Conservation (phyloP, 495 filamentous ascomycete genomes). For the Thozetella sp. region DNA sequence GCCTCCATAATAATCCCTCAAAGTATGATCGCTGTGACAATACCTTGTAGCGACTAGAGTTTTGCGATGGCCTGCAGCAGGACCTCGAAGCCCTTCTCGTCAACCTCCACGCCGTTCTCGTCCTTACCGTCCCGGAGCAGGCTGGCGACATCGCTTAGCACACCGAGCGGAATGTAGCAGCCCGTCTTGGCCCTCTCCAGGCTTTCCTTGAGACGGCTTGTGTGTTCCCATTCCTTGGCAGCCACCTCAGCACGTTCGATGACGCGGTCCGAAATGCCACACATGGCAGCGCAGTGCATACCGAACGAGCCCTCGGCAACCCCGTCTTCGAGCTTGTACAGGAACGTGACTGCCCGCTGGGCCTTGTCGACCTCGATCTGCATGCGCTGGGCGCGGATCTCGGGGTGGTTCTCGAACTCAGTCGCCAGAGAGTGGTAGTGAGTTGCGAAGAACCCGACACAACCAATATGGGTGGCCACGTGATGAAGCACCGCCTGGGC, state of each 20-base stretch:
- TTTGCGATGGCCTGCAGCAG: conserved; percentile 76
- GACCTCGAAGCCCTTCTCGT: conserved; percentile 64
- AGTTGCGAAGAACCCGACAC: conserved; percentile 95
- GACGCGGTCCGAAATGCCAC: conserved; percentile 82
- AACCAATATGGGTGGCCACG: conserved; percentile 89
- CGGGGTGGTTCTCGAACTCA: conserved; percentile 87
- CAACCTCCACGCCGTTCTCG: conserved; percentile 43
- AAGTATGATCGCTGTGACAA: too few relatives aligned
- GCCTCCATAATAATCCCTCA: too few relatives aligned
- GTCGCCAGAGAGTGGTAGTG: conserved; percentile 94
- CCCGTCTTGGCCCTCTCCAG: conserved; percentile 76
- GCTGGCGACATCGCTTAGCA: conserved; percentile 91
- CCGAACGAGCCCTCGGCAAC: conserved; percentile 98
- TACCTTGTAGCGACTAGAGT: conserved; percentile 60
- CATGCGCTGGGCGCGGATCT: conserved; percentile 87
- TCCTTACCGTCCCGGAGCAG: conserved; percentile 60
- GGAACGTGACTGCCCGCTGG: conserved; percentile 80
- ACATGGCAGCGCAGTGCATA: conserved; percentile 99
- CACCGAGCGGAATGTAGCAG: conserved; percentile 79
- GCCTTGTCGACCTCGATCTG: conserved; percentile 91
- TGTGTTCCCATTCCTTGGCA: conserved; percentile 96
- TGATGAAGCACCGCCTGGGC: conserved; percentile 97
- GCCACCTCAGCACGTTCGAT: conserved; percentile 86
- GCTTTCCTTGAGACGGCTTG: conserved; percentile 83
- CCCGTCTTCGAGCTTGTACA: conserved; percentile 93